Base-by-base conservation (phyloP, 2,329 filamentous ascomycete species). In the Corinectria fuckeliana region DNA sequence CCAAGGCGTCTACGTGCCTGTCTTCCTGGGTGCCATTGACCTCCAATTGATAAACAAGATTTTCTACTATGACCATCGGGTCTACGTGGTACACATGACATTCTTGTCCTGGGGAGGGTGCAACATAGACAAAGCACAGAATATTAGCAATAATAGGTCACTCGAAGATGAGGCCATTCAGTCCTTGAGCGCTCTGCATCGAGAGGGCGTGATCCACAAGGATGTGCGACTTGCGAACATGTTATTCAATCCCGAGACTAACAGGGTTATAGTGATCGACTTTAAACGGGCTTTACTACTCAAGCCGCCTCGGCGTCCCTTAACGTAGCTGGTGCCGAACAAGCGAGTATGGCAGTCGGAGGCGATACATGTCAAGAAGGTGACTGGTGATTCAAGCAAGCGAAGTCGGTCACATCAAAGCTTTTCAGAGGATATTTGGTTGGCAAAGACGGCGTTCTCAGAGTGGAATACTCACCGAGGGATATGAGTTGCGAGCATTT, bases 91-190 rank as follows among this genome's bases (percentile, higher is more conserved):
- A 18, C 58, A 76, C 39, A 71, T 78, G 57, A 69, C 63, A 23
- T 71, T 77, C 45, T 58, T 78, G n/a, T 76, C 73, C 0, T 78
- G 66, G 70, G 74, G 66, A 44, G 74, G 76, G n/a, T 8, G 65
- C 4, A 36, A 54, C 28, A 20, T 67, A 20, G 4, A 21, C 28
- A 7, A 3, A 16, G 28, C 13, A 42, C 21, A 36, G 21, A 36
- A 11, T 14, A 14, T 38, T 41, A 20, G 18, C n/a, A 32, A 4
- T n/a, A 11, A 13, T 7, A 50, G 16, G 21, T 18, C 9, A 41
- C 62, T 70, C 13, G 26, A 62, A 26, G 36, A 11, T 9, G 59
- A 60, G 18, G 51, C 63, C 26, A 34, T 63, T 18, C 52, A 26
- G 36, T 63, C 58, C 9, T 56, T 75, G 20, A 20, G 28, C 3